Percentiles rank a stretch among this genome's conserved stretches.
Conservation (phyloP, 805 yeast species). For the Danielia oregonensis region DNA sequence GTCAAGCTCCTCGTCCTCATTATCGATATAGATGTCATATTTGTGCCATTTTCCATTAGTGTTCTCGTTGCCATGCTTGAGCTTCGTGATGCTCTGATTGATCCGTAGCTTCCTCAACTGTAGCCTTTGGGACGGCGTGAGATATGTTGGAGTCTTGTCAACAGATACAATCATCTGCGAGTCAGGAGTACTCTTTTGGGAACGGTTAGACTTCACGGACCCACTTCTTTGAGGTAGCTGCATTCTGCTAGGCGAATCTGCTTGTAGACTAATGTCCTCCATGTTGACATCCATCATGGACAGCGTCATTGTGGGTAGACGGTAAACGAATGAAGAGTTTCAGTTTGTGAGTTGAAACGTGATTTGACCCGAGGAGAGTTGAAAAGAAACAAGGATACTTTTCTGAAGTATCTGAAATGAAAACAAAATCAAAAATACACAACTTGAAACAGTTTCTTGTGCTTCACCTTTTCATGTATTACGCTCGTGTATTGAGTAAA, state of each 20-base stretch:
- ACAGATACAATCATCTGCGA: constrained; percentile 18
- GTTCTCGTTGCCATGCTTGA: constrained; percentile 6
- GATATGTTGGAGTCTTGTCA: constrained; percentile 21
- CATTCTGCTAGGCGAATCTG: background rate
- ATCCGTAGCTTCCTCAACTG: constrained; percentile 23
- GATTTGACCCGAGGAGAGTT: no score
- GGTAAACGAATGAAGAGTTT: background rate
- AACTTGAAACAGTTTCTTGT: no score
- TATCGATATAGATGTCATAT: background rate
- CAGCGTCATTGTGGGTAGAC: no score
- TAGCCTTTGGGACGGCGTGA: constrained; percentile 31
- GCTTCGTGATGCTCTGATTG: constrained; percentile 21
- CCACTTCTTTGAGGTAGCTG: background rate
- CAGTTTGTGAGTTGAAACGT: no score
- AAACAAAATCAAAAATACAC: no score
- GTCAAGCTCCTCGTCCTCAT: constrained; percentile 2
- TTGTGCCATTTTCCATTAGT: background rate
- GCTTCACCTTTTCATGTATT: no score
- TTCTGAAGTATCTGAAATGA: background rate
- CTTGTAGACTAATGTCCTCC: background rate
- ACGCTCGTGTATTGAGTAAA: no score
- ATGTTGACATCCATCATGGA: constrained; percentile 1
- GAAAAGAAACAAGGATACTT: no score
- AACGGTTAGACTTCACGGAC: no score
- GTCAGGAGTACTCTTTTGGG: constrained; percentile 1